Evolutionary conservation across 116 monocot genomes (phyloP), one percentile per base, ranked within the genome.

Genomic region (Trichopus zeylanicus): DNA sequence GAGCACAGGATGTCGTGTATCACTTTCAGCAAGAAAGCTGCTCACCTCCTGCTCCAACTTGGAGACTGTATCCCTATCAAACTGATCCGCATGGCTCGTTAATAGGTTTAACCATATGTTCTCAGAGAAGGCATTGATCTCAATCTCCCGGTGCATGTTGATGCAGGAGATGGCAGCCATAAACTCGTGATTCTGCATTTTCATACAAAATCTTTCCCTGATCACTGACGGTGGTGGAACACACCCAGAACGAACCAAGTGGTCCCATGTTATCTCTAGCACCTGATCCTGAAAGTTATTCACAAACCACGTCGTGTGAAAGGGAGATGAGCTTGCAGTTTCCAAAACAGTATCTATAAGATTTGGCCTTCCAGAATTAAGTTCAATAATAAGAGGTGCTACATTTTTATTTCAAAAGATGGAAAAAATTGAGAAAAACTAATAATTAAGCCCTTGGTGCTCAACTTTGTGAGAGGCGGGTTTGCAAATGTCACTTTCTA

Each of bases 131-230:
- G 67, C 69, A 39, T 72, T 46, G 22, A 71, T 61, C 22, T 82
- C 66, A 16, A 56, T 67, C 33, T 38, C 60, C 25, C 72, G 55
- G 59, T 65, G 66, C 35, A 66, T 69, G n/a, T 26, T 42, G 38
- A 94, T 72, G 73, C 80, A 86, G 27, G 77, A 81, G 15, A 87
- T 27, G 4, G 89, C 77, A 18, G 70, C 55, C 20, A 46, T 8
- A 22, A 25, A 67, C 8, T 89, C 71, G 10, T 62, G 79, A 63
- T 84, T 76, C 18, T 55, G 22, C 54, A 90, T 56, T 73, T 87
- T 81, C 46, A 81, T 62, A 52, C 77, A 76, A 34, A 93, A 78
- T 56, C 80, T 78, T 78, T 87, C 97, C 67, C 82, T 87, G 60
- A 97, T 62, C 42, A 97, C 64, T 15, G 87, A 73, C 61, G 83